Percentiles rank a stretch among this genome's conserved stretches.
Conservation (phyloP, 768 basidiomycete species). For the Lactarius hatsudake region DNA sequence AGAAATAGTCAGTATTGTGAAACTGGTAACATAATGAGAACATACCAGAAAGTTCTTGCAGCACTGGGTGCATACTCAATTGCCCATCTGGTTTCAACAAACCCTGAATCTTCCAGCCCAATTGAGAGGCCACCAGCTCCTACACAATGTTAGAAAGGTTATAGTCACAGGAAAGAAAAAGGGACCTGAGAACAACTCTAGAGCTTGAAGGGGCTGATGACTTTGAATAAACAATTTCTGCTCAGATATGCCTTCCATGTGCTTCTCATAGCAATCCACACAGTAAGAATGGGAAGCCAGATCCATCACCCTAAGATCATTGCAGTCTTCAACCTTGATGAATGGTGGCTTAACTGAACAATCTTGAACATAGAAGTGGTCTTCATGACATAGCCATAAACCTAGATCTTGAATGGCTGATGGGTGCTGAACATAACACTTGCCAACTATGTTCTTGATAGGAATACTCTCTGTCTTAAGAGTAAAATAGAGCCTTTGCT, state of each 20-base stretch:
- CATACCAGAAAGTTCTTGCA: conserved; percentile 61
- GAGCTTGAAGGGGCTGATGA: conserved; percentile 48
- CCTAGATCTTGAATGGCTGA: conserved; percentile 34
- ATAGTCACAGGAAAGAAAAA: background rate
- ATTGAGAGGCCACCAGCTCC: conserved; percentile 75
- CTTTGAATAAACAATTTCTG: conserved; percentile 34
- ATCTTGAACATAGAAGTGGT: conserved; percentile 43
- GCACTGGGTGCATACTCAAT: conserved; percentile 64
- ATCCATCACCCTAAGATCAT: conserved; percentile 5
- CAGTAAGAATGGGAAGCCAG: conserved; percentile 39
- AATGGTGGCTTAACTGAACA: background rate
- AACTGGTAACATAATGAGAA: background rate
- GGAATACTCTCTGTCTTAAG: conserved; percentile 29
- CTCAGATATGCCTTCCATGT: conserved; percentile 34
- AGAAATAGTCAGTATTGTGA: background rate
- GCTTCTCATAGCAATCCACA: conserved; percentile 38
- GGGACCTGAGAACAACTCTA: conserved; percentile 70
- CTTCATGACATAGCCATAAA: conserved; percentile 50
- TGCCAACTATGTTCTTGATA: conserved; percentile 49
- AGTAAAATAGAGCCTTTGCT: conserved; percentile 45
- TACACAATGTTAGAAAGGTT: conserved; percentile 31
- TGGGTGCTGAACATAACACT: conserved; percentile 48
- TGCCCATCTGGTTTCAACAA: conserved; percentile 65
- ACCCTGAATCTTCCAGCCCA: conserved; percentile 59
- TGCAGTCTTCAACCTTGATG: background rate